phyloP scores from a whole-genome alignment of 805 yeast genomes.

The Cyberlindnera japonica region DNA sequence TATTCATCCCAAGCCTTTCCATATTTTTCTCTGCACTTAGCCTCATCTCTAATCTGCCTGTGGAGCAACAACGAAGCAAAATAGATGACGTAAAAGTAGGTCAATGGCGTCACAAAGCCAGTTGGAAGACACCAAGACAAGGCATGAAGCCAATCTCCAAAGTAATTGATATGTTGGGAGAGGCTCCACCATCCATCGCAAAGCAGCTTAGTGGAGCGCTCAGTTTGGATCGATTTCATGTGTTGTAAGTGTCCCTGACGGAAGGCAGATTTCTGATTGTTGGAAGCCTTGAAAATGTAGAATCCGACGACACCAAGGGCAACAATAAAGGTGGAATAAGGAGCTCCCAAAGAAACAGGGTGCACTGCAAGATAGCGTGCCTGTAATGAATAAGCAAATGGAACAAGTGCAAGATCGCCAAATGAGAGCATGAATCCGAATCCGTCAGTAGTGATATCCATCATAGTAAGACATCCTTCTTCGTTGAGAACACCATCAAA shows the following conservation, averaged over 20 bases:
- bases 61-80: conserved; percentile 81
- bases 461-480: conserved; percentile 87
- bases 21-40: conserved; percentile 82
- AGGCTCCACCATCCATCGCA: conserved; percentile 96
- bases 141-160: conserved; percentile 93
- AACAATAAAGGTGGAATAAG: conserved; percentile 37
- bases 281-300: conserved; percentile 79
- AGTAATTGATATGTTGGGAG: conserved; percentile 90
- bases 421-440: conserved; percentile 95
- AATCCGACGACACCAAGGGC: conserved; percentile 59
- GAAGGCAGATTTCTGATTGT: conserved; percentile 81
- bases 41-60: conserved; percentile 89
- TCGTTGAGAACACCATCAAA: conserved; percentile 92
- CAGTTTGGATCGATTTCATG: conserved; percentile 65
- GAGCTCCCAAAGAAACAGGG: conserved; percentile 49
- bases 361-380: conserved; percentile 73
- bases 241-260: conserved; percentile 71
- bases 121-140: conserved; percentile 92
- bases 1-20: conserved; percentile 85
- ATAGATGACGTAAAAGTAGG: conserved; percentile 83
- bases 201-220: conserved; percentile 73
- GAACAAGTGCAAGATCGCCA: conserved; percentile 91
- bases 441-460: conserved; percentile 95
- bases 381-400: conserved; percentile 87
- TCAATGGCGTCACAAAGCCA: conserved; percentile 73